A percentile compares a stretch with the other conserved stretches of the same genome.
Conservation (phyloP, 2,329 filamentous ascomycete genomes). For the Amylocarpus encephaloides region DNA sequence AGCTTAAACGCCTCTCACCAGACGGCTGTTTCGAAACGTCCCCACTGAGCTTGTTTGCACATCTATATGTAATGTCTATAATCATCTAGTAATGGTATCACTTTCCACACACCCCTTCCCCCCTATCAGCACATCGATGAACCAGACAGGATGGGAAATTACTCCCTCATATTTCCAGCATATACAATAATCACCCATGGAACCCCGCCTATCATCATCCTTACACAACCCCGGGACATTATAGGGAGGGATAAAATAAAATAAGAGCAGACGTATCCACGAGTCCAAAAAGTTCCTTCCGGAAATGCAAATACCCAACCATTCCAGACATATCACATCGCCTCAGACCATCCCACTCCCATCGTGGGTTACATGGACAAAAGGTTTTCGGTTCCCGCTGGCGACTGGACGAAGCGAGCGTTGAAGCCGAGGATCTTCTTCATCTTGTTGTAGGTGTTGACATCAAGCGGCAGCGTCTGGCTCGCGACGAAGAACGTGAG, state of each 20-base stretch:
- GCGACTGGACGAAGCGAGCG: conserved; percentile 45
- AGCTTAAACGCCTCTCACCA: too few species aligned
- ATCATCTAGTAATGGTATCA: too few species aligned
- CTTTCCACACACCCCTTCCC: too few species aligned
- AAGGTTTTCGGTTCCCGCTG: conserved; percentile 10
- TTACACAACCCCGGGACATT: neutral
- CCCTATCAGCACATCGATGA: too few species aligned
- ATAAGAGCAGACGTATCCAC: neutral
- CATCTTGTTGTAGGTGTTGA: conserved; percentile 44
- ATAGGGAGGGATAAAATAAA: neutral
- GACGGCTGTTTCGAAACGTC: too few species aligned
- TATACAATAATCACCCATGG: neutral
- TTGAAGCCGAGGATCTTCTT: conserved; percentile 52
- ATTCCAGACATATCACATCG: too few species aligned
- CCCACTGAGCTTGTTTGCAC: too few species aligned
- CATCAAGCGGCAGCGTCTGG: conserved; percentile 41
- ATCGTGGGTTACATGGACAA: neutral
- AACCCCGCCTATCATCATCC: neutral
- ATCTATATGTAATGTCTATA: too few species aligned
- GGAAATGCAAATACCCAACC: too few species aligned
- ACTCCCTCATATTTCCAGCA: neutral
- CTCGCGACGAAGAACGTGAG: conserved; percentile 47
- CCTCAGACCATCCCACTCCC: neutral
- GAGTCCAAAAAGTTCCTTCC: neutral
- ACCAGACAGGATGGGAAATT: too few species aligned